Evolutionary conservation across 805 yeast genomes (phyloP).

Genomic region (Teunomyces pallodes): DNA sequence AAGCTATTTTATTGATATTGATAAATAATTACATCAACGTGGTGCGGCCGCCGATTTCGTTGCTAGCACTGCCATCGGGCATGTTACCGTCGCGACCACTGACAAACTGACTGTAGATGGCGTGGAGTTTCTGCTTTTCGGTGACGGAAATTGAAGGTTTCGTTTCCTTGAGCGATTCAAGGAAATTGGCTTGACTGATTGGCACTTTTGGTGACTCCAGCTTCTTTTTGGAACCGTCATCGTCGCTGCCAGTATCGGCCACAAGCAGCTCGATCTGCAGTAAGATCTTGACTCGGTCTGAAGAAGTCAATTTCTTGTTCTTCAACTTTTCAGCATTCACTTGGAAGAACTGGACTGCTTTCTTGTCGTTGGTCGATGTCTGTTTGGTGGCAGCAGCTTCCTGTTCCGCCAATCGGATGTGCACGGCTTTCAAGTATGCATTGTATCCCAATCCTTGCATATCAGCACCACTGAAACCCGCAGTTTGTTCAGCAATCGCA

Average conservation of each 20-base stretch:
- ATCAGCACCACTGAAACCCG: constrained; percentile 92
- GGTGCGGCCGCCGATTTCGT: constrained; percentile 79
- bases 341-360: constrained; percentile 41
- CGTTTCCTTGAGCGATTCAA: constrained; percentile 66
- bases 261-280: constrained; percentile 44
- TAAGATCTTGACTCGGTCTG: constrained; percentile 39
- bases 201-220: constrained; percentile 28
- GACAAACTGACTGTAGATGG: constrained; percentile 69
- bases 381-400: constrained; percentile 21
- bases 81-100: constrained; percentile 80
- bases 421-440: constrained; percentile 86
- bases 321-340: constrained; percentile 31
- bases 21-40: constrained; percentile 60
- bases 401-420: constrained; percentile 55
- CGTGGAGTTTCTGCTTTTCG: constrained; percentile 61
- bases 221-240: constrained; percentile 4
- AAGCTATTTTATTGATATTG: not conserved
- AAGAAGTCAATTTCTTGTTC: constrained; percentile 27
- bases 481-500: constrained; percentile 55
- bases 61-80: constrained; percentile 82
- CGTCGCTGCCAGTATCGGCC: constrained; percentile 4
- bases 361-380: constrained; percentile 6
- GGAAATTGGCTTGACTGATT: constrained; percentile 55
- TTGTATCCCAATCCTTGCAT: constrained; percentile 88
- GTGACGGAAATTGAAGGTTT: constrained; percentile 83